Evolutionary conservation across 257 asterid species (phyloP), one percentile per base, ranked within the genome.

Genomic region (Asclepias syriaca): DNA sequence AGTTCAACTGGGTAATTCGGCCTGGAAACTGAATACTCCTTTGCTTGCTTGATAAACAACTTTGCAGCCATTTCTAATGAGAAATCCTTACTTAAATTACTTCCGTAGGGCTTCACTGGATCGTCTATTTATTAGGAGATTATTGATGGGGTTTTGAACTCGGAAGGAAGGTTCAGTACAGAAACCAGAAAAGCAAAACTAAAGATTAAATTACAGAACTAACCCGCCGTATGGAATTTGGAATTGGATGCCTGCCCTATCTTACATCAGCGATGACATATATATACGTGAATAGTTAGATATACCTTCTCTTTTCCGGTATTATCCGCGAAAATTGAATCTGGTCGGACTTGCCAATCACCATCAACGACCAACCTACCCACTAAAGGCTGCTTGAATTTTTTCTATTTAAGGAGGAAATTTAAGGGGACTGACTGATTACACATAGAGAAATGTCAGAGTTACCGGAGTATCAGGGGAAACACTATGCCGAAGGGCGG

Each of bases 1-100:
- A 86, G 80, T 10, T 86, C 65, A 27, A 77, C 69, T 29, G 95
- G 95, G 83, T 88, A 88, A 72, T 43, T 75, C 0, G 95, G 95
- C 57, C 92, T 77, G 2, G 66, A 78, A 58, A 54, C 72, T 4
- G 71, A 45, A 29, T 88, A 85, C 27, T 81, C 84, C 66, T 84
- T 74, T 55, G 87, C 90, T 70, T 88, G 95, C 75, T 84, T 78
- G 15, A 84, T 22, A 32, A 84, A 88, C 73, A 83, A 75, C 15
- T 84, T 40, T 63, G 95, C 90, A 88, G 86, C 85, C 48, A 43
- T 75, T 66, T 48, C 16, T 48, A 15, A 12, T 14, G 14, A 18
- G 19, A 12, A 18, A 50, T 50, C n/a, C 16, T 43, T 14, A 15
- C 39, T 34, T 34, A 34, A 34, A 34, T 34, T 34, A 34, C n/a